A percentile compares a stretch with the other conserved stretches of the same genome.
phyloP scores from a whole-genome alignment of 108 stramenopile species.

The Conticribra weissflogii region DNA sequence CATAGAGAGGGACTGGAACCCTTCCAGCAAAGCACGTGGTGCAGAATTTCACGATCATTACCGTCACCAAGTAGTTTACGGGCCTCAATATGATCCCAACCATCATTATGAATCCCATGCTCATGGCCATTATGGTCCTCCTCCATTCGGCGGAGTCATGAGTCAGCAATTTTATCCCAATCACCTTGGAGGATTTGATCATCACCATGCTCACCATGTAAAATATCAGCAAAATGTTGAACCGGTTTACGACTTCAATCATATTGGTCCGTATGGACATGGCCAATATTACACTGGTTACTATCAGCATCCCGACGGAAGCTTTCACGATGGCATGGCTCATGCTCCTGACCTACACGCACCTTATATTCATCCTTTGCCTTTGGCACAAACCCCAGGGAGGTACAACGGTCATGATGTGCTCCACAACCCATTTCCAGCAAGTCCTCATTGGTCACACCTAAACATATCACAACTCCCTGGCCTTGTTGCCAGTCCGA shows the following conservation, averaged over 20 bases:
- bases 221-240: conserved; percentile 34
- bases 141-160: conserved; percentile 7
- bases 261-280: conserved; percentile 24
- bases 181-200: conserved; percentile 21
- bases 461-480: conserved; percentile 51
- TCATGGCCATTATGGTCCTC: conserved; percentile 14
- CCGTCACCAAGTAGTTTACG: conserved; percentile 24
- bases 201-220: conserved; percentile 23
- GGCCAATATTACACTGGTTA: conserved; percentile 30
- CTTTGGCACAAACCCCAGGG: conserved; percentile 33
- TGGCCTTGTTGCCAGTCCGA: conserved; percentile 40
- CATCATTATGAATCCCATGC: conserved; percentile 14
- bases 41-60: conserved; percentile 9
- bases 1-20: conserved; percentile 11
- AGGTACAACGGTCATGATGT: conserved; percentile 20
- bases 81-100: conserved; percentile 23
- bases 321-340: conserved; percentile 32
- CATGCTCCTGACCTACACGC: conserved; percentile 17
- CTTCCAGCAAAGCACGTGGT: background rate
- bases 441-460: conserved; percentile 47
- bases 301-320: conserved; percentile 37
- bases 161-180: conserved; percentile 23
- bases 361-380: conserved; percentile 11
- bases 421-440: conserved; percentile 21
- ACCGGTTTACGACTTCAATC: conserved; percentile 2